Base-by-base conservation (phyloP, 2,329 filamentous ascomycete species). In the Monosporascus sp. region DNA sequence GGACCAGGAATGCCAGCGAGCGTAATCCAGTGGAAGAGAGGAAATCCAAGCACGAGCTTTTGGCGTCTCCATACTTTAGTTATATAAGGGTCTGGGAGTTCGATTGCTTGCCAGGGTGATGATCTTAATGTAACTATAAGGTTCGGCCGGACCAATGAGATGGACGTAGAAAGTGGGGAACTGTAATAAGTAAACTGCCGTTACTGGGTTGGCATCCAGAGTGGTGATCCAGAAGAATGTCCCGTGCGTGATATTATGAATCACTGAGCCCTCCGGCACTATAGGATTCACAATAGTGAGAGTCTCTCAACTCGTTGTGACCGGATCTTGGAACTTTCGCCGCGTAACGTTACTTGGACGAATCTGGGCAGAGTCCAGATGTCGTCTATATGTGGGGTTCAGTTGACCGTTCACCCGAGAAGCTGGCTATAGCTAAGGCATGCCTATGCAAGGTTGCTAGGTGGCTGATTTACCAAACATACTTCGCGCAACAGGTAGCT, bases 1-100 rank as follows among this genome's bases (percentile, higher is more conserved):
- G 18, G 50, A 44, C 47, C 50, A 59, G 46, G 36, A 27, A 57
- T 52, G 20, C 35, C 31, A 27, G 25, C 38, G 9, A 15, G 20
- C 24, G 17, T 15, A 20, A 27, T 41, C 37, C 36, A 8, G 18
- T 41, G 38, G 8, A 50, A 43, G 36, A 43, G 25, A 25, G 35
- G 35, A 38, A 51, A 14, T 2, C 37, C 9, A 24, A 49, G 14
- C 46, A 41, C 22, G 22, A 15, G 7, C 22, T 25, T 41, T 25
- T 27, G 37, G 37, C 38, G 48, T 17, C 22, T 31, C 22, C 20
- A 38, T 5, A 7, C 22, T 3, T 50, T 50, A 54, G 51, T 51
- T n/a, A 48, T 47, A 31, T 18, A 31, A 7, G 35, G 43, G n/a
- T 31, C 24, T 27, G 43, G 43, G 43, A 9, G 43, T 46, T 7